Conservation (phyloP, 352 stramenopile genomes). For the Globisporangium camurandrum region DNA sequence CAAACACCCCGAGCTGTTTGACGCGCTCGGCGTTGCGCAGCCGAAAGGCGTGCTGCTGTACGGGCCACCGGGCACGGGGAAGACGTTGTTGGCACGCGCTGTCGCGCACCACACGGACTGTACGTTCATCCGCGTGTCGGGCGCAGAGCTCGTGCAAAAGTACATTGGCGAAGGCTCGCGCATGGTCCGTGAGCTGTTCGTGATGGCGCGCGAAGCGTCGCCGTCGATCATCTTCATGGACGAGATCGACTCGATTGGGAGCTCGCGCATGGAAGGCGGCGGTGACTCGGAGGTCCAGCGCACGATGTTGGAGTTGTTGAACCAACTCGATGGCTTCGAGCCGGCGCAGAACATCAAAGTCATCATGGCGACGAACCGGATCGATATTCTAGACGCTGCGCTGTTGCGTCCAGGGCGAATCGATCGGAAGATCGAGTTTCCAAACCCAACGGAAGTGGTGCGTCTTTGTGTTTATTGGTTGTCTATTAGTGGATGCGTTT, state of each 20-base stretch:
- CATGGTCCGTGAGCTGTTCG: constrained; percentile 99
- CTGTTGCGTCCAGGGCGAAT: constrained; percentile 97
- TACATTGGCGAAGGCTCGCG: constrained; percentile 99
- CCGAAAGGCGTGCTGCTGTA: constrained; percentile 95
- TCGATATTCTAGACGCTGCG: constrained; percentile 97
- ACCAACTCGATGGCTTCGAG: constrained; percentile 97
- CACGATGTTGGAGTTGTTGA: constrained; percentile 99
- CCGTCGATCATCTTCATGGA: constrained; percentile 99
- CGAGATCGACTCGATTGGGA: constrained; percentile 99
- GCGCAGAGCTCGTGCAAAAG: constrained; percentile 99
- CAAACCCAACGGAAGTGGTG: constrained; percentile 94
- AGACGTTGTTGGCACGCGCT: constrained; percentile 97
- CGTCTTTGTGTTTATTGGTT: constrained; percentile 4
- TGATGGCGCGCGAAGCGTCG: constrained; percentile 96
- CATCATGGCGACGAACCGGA: constrained; percentile 99
- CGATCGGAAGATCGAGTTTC: constrained; percentile 99
- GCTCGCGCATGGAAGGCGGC: constrained; percentile 87
- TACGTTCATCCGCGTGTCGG: constrained; percentile 99
- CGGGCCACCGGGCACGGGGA: constrained; percentile 96
- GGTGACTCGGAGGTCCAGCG: constrained; percentile 99
- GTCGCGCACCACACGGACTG: constrained; percentile 99
- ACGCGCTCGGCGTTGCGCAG: constrained; percentile 97
- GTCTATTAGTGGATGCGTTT: too few species aligned
- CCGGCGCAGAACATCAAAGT: constrained; percentile 98
- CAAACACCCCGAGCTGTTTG: constrained; percentile 99